Percentiles rank a stretch among this genome's conserved stretches.
phyloP scores from a whole-genome alignment of 2,329 filamentous ascomycete genomes.

The Calonectria henricotiae region DNA sequence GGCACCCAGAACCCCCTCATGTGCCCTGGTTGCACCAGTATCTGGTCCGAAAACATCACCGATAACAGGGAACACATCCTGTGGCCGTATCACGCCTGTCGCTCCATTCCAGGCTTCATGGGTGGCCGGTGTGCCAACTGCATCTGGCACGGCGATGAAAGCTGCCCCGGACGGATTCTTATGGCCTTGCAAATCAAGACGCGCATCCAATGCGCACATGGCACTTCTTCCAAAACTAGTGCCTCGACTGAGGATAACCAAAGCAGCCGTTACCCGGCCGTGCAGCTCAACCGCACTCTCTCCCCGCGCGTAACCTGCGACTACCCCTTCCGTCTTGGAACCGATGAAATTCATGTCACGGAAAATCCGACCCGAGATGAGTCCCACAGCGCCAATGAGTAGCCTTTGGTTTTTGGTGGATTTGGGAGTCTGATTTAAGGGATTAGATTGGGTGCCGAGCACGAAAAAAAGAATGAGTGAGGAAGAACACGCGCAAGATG shows the following conservation, averaged over 20 bases:
- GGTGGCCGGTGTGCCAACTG: slow-evolving; percentile 9
- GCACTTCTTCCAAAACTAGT: neutral
- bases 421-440: too few species aligned
- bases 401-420: too few species aligned
- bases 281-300: neutral
- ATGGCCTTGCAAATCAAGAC: neutral
- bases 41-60: neutral
- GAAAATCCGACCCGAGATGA: neutral
- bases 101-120: slow-evolving; percentile 2
- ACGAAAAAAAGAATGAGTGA: too few species aligned
- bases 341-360: neutral
- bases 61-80: neutral
- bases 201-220: neutral
- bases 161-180: neutral
- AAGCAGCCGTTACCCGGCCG: neutral
- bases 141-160: slow-evolving; percentile 2
- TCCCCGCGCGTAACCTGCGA: neutral
- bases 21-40: neutral
- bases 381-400: neutral
- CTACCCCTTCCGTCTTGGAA: neutral
- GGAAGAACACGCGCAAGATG: too few species aligned
- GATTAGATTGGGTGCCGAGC: too few species aligned
- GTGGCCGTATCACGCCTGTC: neutral
- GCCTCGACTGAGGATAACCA: neutral
- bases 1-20: slow-evolving; percentile 8